A percentile compares a stretch with the other conserved stretches of the same genome.
Evolutionary conservation across 495 filamentous ascomycete species (phyloP).

Genomic region (Talaromyces wortmannii): DNA sequence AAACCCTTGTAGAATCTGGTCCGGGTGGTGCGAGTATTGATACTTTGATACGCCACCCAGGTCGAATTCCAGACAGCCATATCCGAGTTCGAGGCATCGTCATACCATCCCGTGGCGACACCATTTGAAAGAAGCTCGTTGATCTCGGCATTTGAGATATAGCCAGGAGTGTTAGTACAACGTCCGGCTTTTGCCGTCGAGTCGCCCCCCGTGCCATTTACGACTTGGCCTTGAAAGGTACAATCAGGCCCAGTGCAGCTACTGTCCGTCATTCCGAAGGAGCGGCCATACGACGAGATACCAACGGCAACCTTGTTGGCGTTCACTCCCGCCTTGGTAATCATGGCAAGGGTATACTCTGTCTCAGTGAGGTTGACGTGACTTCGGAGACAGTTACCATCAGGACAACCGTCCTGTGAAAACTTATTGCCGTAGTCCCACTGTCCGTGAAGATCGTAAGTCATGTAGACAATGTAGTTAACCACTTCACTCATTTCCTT

Average conservation of each 20-base stretch:
- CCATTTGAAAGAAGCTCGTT: background rate
- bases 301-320: background rate
- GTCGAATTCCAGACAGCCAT: background rate
- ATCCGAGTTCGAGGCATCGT: background rate
- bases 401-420: background rate
- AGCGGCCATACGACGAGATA: background rate
- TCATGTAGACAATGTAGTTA: slow-evolving; percentile 31
- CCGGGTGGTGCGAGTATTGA: slow-evolving; percentile 48
- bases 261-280: background rate
- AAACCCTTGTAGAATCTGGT: slow-evolving; percentile 29
- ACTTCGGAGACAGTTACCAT: background rate
- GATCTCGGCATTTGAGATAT: background rate
- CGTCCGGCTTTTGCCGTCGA: background rate
- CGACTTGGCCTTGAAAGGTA: background rate
- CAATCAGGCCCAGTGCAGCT: background rate
- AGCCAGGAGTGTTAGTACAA: background rate
- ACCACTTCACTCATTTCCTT: slow-evolving; percentile 10
- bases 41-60: slow-evolving; percentile 57
- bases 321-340: background rate
- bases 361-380: background rate
- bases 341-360: background rate
- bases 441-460: slow-evolving; percentile 25
- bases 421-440: background rate
- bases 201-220: background rate
- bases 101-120: background rate